These are phyloP conservation scores for Colletotrichum tamarilloi DNA, from an alignment of 2,329 filamentous ascomycete genomes.

Conservation along the genomic window DNA sequence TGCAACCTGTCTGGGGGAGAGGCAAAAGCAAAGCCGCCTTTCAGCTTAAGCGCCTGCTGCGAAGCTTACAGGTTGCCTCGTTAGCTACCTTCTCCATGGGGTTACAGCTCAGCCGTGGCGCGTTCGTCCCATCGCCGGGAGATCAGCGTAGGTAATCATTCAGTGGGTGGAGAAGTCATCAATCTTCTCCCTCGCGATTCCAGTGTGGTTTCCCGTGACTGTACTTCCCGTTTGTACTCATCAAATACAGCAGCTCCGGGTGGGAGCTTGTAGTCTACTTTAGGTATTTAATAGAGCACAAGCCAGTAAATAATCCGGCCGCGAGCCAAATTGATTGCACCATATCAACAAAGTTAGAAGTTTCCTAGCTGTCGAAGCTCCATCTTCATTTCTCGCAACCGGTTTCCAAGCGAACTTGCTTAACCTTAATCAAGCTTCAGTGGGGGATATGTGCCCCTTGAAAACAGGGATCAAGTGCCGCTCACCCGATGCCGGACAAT, in stretches of 20 bases:
- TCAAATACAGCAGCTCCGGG: too few species aligned
- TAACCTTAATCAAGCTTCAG: not conserved
- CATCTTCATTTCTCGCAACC: not conserved
- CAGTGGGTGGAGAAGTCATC: not conserved
- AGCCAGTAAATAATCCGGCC: not conserved
- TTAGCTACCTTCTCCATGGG: constrained; percentile 27
- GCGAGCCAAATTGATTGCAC: not conserved
- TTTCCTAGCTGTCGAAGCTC: not conserved
- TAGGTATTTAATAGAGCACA: not conserved
- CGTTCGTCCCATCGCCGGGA: constrained; percentile 8
- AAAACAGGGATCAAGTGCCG: not conserved
- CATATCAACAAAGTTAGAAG: not conserved
- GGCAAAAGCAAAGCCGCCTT: not conserved
- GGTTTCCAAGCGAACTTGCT: not conserved
- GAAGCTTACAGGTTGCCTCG: not conserved
- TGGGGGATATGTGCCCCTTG: not conserved
- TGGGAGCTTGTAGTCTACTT: not conserved
- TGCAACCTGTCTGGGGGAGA: not conserved
- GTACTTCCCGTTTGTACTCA: too few species aligned
- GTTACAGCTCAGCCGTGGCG: constrained; percentile 6
- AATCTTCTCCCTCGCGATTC: not conserved
- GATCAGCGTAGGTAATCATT: not conserved
- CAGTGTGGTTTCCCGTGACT: too few species aligned
- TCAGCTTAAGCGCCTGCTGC: not conserved
- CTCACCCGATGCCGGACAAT: not conserved